These are phyloP conservation scores for Nothophoma quercina DNA, from an alignment of 2,329 filamentous ascomycete species.

Conservation along the genomic window DNA sequence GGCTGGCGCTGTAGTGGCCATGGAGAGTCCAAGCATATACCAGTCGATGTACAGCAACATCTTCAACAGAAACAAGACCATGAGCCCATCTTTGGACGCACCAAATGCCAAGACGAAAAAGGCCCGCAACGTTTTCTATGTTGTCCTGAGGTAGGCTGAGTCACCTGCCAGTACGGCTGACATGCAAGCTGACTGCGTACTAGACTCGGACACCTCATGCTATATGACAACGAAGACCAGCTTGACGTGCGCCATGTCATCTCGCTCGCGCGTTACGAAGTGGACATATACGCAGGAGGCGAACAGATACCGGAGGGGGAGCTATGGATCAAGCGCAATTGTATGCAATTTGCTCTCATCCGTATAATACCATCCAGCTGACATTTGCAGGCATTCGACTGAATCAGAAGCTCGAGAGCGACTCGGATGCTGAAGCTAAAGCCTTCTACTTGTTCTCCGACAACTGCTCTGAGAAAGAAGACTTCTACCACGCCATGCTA, in stretches of 20 bases:
- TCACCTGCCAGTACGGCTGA: no score
- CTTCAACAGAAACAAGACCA: conserved; percentile 77
- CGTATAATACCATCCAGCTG: neutral
- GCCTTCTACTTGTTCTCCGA: conserved; percentile 96
- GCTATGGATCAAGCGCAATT: conserved; percentile 93
- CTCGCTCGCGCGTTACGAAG: conserved; percentile 84
- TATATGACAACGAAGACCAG: conserved; percentile 95
- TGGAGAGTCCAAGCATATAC: conserved; percentile 91
- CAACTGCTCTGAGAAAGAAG: conserved; percentile 95
- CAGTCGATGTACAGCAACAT: conserved; percentile 98
- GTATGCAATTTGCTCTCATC: conserved; percentile 44
- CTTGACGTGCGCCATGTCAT: conserved; percentile 96
- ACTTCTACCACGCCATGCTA: conserved; percentile 94
- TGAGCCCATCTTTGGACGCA: conserved; percentile 62
- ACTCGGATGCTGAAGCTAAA: conserved; percentile 69
- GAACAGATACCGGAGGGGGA: conserved; percentile 85
- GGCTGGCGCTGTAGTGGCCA: conserved; percentile 76
- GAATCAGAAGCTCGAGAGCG: conserved; percentile 67
- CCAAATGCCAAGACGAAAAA: conserved; percentile 62
- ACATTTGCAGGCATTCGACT: conserved; percentile 66
- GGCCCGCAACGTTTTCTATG: conserved; percentile 90
- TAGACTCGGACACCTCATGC: conserved; percentile 85
- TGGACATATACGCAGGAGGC: conserved; percentile 84
- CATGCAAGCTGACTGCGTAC: conserved; percentile 17
- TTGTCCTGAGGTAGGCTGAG: conserved; percentile 76